These are phyloP conservation scores for Arctostaphylos glauca DNA, from an alignment of 148 eudicot genomes.

Conservation along the genomic window DNA sequence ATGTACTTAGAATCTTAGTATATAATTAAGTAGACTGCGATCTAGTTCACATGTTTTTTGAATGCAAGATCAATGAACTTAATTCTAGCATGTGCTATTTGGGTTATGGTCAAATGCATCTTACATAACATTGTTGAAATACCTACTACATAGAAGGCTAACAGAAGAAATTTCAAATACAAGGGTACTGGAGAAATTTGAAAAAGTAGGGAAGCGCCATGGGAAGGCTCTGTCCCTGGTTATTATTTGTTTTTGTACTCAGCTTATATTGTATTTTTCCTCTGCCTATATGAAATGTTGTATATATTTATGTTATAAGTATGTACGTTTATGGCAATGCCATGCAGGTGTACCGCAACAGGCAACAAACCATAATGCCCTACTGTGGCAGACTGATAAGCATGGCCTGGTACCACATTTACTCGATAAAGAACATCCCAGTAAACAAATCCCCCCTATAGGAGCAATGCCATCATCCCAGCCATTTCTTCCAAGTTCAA, in stretches of 20 bases:
- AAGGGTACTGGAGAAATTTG: neutral
- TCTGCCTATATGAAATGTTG: neutral
- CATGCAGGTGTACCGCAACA: conserved; percentile 46
- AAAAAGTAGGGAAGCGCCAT: neutral
- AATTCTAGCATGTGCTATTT: neutral
- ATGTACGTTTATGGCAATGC: neutral
- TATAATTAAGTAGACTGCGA: neutral
- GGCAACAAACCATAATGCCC: conserved; percentile 38
- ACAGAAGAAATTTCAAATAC: neutral
- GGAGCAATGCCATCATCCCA: conserved; percentile 48
- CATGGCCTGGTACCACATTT: conserved; percentile 33
- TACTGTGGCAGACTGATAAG: conserved; percentile 69
- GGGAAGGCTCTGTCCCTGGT: neutral
- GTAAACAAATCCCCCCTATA: conserved; percentile 45
- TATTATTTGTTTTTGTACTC: neutral
- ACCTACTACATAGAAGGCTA: neutral
- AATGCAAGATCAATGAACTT: neutral
- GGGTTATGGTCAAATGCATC: neutral
- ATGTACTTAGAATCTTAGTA: neutral
- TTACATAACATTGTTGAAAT: neutral
- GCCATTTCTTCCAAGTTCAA: conserved; percentile 49
- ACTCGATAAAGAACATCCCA: conserved; percentile 50
- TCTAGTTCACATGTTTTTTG: neutral
- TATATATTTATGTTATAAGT: neutral
- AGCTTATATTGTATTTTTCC: neutral